phyloP scores from a whole-genome alignment of 2,329 filamentous ascomycete species.

The Botrytis pseudocinerea region DNA sequence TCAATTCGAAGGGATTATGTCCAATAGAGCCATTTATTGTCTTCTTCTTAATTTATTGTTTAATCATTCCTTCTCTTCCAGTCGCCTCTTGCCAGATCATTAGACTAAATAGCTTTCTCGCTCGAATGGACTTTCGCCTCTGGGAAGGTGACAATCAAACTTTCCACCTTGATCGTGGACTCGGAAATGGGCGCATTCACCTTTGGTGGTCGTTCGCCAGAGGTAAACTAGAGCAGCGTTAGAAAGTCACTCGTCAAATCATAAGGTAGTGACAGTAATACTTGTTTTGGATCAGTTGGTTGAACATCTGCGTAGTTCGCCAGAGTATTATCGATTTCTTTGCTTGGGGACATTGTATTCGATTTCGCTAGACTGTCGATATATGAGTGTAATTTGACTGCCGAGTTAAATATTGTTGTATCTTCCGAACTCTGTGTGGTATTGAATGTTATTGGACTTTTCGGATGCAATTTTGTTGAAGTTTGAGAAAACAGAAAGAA shows the following conservation, averaged over 20 bases:
- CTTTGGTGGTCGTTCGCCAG: not conserved
- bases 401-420: not conserved
- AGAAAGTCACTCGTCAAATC: not conserved
- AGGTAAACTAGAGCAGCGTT: not conserved
- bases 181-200: not conserved
- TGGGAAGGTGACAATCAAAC: not conserved
- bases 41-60: not conserved
- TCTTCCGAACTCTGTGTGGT: not conserved
- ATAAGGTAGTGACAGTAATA: not conserved
- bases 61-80: not conserved
- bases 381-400: not conserved
- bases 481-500: not conserved
- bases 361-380: not conserved
- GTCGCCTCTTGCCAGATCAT: not conserved
- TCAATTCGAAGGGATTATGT: not conserved
- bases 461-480: not conserved
- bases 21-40: not conserved
- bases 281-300: not conserved
- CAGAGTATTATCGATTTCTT: not conserved
- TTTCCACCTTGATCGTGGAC: too few relatives aligned
- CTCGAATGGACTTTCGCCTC: not conserved
- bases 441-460: not conserved
- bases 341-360: not conserved
- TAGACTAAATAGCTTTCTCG: not conserved
- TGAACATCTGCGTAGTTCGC: not conserved